phyloP scores from a whole-genome alignment of 2,329 filamentous ascomycete species.

The Aspergillus sp. region DNA sequence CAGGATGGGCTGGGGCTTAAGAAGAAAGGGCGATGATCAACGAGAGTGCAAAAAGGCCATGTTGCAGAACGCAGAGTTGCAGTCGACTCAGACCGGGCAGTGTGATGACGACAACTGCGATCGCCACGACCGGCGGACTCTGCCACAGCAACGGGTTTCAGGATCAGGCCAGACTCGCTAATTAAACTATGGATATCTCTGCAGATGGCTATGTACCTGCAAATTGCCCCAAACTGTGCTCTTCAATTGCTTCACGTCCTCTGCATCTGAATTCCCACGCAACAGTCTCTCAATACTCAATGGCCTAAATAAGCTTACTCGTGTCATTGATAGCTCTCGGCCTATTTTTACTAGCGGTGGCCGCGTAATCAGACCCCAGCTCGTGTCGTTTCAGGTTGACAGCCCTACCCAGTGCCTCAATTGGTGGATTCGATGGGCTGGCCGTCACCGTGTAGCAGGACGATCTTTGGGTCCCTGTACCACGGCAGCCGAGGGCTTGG shows the following conservation, averaged over 20 bases:
- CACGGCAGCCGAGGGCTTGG: not conserved
- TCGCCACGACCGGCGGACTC: not conserved
- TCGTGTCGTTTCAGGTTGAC: slow-evolving; percentile 8
- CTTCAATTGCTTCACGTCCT: not conserved
- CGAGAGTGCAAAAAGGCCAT: slow-evolving; percentile 12
- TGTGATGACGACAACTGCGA: slow-evolving; percentile 13
- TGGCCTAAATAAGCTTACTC: not conserved
- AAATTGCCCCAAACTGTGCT: too few relatives aligned
- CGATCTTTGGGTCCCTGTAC: not conserved
- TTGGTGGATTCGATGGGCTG: not conserved
- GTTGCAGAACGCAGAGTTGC: slow-evolving; percentile 1
- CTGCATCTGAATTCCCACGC: not conserved
- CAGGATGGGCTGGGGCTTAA: not conserved
- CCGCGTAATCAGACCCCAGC: slow-evolving; percentile 8
- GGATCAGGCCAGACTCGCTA: not conserved
- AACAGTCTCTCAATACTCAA: not conserved
- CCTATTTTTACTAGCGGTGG: not conserved
- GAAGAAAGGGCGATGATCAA: slow-evolving; percentile 7
- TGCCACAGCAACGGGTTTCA: not conserved
- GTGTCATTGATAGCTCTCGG: not conserved
- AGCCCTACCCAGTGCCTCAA: not conserved
- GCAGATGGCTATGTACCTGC: too few relatives aligned
- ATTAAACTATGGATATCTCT: too few relatives aligned
- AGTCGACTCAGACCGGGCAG: not conserved
- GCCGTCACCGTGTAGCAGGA: not conserved